Percentiles rank a stretch among this genome's conserved stretches.
phyloP scores from a whole-genome alignment of 495 filamentous ascomycete genomes.

The Tuber brumale region DNA sequence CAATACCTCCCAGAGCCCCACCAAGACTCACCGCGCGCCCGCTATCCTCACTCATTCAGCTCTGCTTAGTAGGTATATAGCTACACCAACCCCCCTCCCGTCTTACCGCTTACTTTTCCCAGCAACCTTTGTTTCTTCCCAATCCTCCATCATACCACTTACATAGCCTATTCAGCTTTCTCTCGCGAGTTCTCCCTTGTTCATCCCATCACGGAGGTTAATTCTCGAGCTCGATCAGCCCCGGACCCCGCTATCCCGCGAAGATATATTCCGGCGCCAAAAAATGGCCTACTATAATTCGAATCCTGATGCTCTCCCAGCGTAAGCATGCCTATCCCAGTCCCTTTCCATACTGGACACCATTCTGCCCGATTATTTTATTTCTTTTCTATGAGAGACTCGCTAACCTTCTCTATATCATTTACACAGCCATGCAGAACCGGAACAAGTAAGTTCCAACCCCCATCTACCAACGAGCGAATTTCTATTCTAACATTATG shows the following conservation, averaged over 20 bases:
- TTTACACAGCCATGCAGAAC: constrained; percentile 73
- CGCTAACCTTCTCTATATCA: constrained; percentile 13
- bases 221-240: constrained; percentile 33
- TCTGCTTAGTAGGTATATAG: not conserved
- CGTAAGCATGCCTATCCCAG: constrained; percentile 56
- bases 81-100: not conserved
- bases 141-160: constrained; percentile 3
- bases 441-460: constrained; percentile 64
- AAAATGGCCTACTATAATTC: constrained; percentile 85
- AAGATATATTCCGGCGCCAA: constrained; percentile 11
- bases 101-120: not conserved
- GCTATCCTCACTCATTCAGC: not conserved
- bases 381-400: constrained; percentile 14
- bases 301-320: constrained; percentile 95
- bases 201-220: constrained; percentile 19
- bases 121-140: not conserved
- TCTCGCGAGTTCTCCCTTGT: constrained; percentile 16
- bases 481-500: constrained; percentile 17
- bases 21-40: constrained; percentile 5
- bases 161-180: constrained; percentile 7
- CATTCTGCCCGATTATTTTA: constrained; percentile 3
- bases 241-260: constrained; percentile 33
- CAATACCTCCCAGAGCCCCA: constrained; percentile 8
- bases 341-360: not conserved
- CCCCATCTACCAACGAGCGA: constrained; percentile 12